Conservation (phyloP, 2,329 filamentous ascomycete species). For the Cercospora zeae-maydis region DNA sequence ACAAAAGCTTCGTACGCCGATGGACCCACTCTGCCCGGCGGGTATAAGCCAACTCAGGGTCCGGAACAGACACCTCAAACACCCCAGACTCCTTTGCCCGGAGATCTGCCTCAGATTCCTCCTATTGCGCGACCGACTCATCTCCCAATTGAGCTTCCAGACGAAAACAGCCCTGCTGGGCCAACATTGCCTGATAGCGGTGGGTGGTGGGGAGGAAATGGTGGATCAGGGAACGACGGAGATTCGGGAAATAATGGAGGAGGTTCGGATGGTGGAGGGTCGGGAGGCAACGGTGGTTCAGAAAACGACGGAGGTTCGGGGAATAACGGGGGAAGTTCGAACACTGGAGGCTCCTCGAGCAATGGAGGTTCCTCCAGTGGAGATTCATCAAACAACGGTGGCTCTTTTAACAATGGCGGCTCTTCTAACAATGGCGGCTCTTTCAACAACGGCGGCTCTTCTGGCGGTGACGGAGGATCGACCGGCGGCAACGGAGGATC, state of each 20-base stretch:
- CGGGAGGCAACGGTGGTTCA: background rate
- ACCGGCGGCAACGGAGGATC: background rate
- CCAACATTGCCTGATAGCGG: conserved; percentile 3
- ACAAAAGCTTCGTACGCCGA: conserved; percentile 5
- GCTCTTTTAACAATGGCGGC: background rate
- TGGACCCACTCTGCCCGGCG: conserved; percentile 5
- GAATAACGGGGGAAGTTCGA: background rate
- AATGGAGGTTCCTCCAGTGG: background rate
- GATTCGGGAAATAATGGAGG: background rate
- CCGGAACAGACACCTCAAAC: background rate
- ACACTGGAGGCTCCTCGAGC: background rate
- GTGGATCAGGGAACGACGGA: background rate
- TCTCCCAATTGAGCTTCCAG: background rate
- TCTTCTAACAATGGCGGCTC: background rate
- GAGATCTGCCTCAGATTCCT: background rate
- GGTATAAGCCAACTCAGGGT: background rate
- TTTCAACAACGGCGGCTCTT: background rate
- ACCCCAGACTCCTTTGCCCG: background rate
- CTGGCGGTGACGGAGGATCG: background rate
- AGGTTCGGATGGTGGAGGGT: background rate
- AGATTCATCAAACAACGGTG: background rate
- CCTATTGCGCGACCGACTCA: background rate
- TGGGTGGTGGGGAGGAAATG: background rate
- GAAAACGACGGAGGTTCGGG: background rate
- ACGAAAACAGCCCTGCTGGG: background rate